Evolutionary conservation across 768 basidiomycete genomes (phyloP).

Genomic region (Pilatotrama ljubarskyi): DNA sequence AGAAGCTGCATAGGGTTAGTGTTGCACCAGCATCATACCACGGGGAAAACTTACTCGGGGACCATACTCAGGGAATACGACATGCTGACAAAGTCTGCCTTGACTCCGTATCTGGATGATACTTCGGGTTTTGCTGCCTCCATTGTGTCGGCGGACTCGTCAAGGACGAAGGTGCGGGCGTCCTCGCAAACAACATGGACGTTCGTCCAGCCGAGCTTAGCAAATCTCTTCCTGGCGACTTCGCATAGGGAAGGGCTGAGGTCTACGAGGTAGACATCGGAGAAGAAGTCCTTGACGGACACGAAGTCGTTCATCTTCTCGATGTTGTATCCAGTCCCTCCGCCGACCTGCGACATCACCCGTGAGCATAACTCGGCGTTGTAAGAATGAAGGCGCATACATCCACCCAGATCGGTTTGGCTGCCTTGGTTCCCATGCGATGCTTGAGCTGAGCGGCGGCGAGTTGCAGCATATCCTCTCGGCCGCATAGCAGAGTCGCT

Average conservation of each 20-base stretch:
- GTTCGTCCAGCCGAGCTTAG: constrained; percentile 69
- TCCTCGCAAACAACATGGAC: constrained; percentile 73
- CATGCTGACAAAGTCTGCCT: constrained; percentile 45
- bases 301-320: constrained; percentile 69
- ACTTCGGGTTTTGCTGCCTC: constrained; percentile 25
- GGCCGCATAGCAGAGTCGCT: constrained; percentile 58
- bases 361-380: background rate
- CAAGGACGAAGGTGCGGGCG: constrained; percentile 64
- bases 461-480: constrained; percentile 72
- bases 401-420: constrained; percentile 70
- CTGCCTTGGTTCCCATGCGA: constrained; percentile 41
- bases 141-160: constrained; percentile 50
- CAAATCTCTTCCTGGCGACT: constrained; percentile 68
- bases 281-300: constrained; percentile 62
- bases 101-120: constrained; percentile 48
- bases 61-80: constrained; percentile 61
- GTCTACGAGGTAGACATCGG: constrained; percentile 71
- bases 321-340: constrained; percentile 56
- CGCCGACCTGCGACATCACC: background rate
- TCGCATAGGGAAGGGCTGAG: constrained; percentile 71
- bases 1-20: constrained; percentile 41
- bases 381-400: constrained; percentile 44
- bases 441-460: constrained; percentile 57
- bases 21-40: constrained; percentile 45
- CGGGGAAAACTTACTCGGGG: constrained; percentile 30